Conservation (phyloP, 73 alveolate genomes). For the Paramecium pentaurelia region DNA sequence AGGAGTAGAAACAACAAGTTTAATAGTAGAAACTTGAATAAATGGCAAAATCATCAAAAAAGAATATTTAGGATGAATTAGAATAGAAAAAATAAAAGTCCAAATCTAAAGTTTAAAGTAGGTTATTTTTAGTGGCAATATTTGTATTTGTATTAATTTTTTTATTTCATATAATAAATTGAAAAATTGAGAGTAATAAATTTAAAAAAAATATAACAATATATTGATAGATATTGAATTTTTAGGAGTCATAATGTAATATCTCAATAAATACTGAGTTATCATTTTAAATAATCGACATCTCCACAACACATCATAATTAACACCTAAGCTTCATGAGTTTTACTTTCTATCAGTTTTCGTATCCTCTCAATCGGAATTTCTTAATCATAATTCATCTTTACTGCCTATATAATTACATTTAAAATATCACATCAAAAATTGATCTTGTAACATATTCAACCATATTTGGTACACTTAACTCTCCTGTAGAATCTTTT, state of each 20-base stretch:
- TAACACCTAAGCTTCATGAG: slow-evolving; percentile 27
- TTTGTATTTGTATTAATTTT: not conserved
- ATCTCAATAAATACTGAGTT: not conserved
- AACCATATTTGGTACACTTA: slow-evolving; percentile 27
- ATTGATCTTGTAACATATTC: slow-evolving; percentile 46
- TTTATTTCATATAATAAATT: not conserved
- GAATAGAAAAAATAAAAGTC: not conserved
- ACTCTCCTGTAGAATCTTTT: not conserved
- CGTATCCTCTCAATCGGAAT: slow-evolving; percentile 38
- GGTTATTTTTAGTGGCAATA: not conserved
- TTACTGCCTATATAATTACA: slow-evolving; percentile 16
- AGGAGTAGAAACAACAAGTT: not conserved
- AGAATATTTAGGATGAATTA: not conserved
- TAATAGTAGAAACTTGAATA: not conserved
- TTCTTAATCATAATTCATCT: not conserved
- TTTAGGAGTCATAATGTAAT: not conserved
- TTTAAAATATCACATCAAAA: not conserved
- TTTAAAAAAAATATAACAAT: no score
- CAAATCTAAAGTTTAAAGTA: not conserved
- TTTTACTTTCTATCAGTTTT: slow-evolving; percentile 45
- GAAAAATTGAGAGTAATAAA: not conserved
- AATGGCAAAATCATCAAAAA: not conserved
- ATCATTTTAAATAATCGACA: slow-evolving; percentile 33
- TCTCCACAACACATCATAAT: slow-evolving; percentile 55
- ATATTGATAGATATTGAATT: not conserved